Evolutionary conservation across 257 asterid species (phyloP).

Genomic region (Haberlea rhodopensis): DNA sequence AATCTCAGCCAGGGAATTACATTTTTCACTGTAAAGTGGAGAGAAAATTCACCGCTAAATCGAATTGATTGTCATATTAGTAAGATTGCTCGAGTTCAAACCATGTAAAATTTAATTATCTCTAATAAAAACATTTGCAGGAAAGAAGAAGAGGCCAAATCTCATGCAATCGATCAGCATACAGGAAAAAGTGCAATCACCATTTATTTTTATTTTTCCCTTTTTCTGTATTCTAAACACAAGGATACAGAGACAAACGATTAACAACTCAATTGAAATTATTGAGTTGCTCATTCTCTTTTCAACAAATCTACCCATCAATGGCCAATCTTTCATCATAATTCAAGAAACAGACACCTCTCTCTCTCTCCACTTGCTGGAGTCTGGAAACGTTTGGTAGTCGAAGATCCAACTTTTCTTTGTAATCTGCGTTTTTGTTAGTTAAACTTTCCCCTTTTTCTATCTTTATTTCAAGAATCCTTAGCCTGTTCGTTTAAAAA

Average conservation of each 20-base stretch:
- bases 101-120: conserved; percentile 10
- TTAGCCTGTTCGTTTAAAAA: conserved; percentile 27
- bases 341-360: conserved; percentile 18
- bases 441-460: conserved; percentile 3
- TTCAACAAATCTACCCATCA: conserved; percentile 30
- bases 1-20: too few species aligned
- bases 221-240: neutral
- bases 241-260: conserved; percentile 21
- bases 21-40: too few species aligned
- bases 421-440: conserved; percentile 36
- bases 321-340: conserved; percentile 32
- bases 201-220: conserved; percentile 11
- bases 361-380: conserved; percentile 21
- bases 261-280: conserved; percentile 27
- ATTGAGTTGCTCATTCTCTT: conserved; percentile 27
- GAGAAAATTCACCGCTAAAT: too few species aligned
- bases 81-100: too few species aligned
- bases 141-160: conserved; percentile 23
- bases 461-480: conserved; percentile 29
- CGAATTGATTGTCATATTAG: too few species aligned
- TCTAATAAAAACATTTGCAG: conserved; percentile 7
- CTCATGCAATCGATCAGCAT: conserved; percentile 33
- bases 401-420: conserved; percentile 41
- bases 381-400: conserved; percentile 24
- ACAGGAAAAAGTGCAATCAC: conserved; percentile 35